A percentile compares a stretch with the other conserved stretches of the same genome.
phyloP scores from a whole-genome alignment of 257 asterid species.

The Apocynum venetum region DNA sequence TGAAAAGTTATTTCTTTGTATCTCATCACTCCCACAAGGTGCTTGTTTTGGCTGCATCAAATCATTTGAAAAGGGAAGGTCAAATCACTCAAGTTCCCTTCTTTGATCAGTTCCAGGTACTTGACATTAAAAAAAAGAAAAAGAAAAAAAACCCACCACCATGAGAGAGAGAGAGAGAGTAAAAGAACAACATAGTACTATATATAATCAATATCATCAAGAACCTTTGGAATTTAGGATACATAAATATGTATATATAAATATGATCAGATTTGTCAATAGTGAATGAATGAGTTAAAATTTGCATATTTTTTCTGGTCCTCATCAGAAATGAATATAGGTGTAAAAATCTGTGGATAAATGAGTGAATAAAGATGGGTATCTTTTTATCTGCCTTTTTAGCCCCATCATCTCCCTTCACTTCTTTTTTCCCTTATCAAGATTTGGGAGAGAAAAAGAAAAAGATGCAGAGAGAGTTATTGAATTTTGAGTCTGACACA shows the following conservation, averaged over 20 bases:
- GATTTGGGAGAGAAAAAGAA: slow-evolving; percentile 21
- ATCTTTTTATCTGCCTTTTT: slow-evolving; percentile 48
- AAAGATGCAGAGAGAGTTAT: slow-evolving; percentile 27
- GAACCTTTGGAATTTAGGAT: background rate
- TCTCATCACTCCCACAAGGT: slow-evolving; percentile 23
- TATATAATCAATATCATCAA: background rate
- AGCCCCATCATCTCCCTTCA: slow-evolving; percentile 34
- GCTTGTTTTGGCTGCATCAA: slow-evolving; percentile 38
- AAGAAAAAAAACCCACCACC: background rate
- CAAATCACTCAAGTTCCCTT: slow-evolving; percentile 36
- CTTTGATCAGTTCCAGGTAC: slow-evolving; percentile 8
- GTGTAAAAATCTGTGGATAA: slow-evolving; percentile 35
- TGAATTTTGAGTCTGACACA: slow-evolving; percentile 19
- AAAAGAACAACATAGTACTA: background rate
- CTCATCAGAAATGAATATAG: background rate
- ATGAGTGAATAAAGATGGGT: slow-evolving; percentile 55
- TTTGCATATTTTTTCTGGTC: background rate
- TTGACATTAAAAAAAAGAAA: background rate
- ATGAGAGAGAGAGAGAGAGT: background rate
- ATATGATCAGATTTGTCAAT: background rate
- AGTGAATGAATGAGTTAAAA: background rate
- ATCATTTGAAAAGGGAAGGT: slow-evolving; percentile 58
- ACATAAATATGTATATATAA: no score
- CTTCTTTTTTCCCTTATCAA: slow-evolving; percentile 36
- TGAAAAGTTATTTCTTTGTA: slow-evolving; percentile 38